These are phyloP conservation scores for Lolium multiflorum DNA, from an alignment of 176 grass and related monocot species.

Conservation along the genomic window DNA sequence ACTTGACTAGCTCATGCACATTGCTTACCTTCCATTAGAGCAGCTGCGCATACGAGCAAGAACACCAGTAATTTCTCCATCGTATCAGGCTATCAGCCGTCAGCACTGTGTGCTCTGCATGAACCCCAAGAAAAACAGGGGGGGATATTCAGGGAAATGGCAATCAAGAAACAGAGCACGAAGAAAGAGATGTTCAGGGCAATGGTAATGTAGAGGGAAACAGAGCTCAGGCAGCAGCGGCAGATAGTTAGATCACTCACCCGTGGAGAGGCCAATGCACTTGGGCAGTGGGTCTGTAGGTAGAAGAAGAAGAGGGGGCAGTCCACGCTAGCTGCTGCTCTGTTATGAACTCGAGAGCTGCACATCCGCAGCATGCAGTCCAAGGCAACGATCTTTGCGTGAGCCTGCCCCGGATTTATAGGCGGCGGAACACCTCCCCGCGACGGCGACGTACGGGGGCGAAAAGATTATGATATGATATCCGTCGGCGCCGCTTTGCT, in stretches of 20 bases:
- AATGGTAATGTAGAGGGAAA: background rate
- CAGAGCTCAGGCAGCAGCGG: background rate
- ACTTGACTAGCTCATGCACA: no score
- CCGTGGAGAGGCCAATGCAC: background rate
- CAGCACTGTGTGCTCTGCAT: background rate
- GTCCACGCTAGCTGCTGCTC: conserved; percentile 11
- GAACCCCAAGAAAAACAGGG: background rate
- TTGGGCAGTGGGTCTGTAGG: background rate
- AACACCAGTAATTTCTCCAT: conserved; percentile 30
- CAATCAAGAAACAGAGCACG: background rate
- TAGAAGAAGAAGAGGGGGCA: background rate
- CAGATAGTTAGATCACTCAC: background rate
- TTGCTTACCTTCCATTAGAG: conserved; percentile 49
- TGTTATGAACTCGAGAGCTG: background rate
- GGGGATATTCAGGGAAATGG: background rate
- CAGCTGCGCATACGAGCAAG: conserved; percentile 44
- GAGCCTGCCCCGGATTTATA: conserved; percentile 39
- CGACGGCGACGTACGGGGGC: conserved; percentile 20
- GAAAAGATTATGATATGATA: conserved; percentile 40
- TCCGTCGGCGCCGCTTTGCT: conserved; percentile 42
- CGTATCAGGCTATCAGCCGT: background rate
- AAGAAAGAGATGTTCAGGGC: background rate
- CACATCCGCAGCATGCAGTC: conserved; percentile 15
- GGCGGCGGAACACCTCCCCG: conserved; percentile 8
- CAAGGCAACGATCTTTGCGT: conserved; percentile 38